A percentile compares a stretch with the other conserved stretches of the same genome.
These are phyloP conservation scores for Ceratobasidium sp. DNA, from an alignment of 1,284 basidiomycete species.

Conservation along the genomic window DNA sequence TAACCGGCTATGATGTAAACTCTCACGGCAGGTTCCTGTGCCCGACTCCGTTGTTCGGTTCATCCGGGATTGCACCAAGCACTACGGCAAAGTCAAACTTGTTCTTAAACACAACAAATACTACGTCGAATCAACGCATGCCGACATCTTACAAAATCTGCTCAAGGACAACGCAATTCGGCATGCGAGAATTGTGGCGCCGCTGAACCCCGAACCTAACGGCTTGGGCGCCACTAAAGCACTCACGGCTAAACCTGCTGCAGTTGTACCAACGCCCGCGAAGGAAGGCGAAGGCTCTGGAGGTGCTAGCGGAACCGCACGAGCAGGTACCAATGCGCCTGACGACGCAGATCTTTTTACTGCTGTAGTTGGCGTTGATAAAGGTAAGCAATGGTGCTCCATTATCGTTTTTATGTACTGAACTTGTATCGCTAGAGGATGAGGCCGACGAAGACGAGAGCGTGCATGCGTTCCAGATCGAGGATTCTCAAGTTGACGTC, in stretches of 20 bases:
- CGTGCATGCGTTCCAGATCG: conserved; percentile 94
- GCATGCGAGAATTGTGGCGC: conserved; percentile 78
- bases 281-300: conserved; percentile 68
- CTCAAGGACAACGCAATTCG: conserved; percentile 88
- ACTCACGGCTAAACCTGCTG: conserved; percentile 45
- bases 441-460: conserved; percentile 97
- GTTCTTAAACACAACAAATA: conserved; percentile 97
- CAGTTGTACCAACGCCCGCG: conserved; percentile 48
- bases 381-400: conserved; percentile 64
- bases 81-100: conserved; percentile 96
- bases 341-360: conserved; percentile 82
- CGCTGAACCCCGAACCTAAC: conserved; percentile 56
- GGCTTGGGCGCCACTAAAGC: conserved; percentile 11
- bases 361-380: conserved; percentile 91
- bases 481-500: conserved; percentile 90
- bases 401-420: not conserved
- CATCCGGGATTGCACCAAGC: conserved; percentile 90
- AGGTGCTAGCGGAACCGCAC: conserved; percentile 47
- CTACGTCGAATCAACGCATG: conserved; percentile 92
- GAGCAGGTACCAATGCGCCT: conserved; percentile 55
- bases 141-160: conserved; percentile 87
- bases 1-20: not conserved
- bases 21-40: conserved; percentile 77
- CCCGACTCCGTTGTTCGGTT: conserved; percentile 83
- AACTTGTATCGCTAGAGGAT: conserved; percentile 62